These are phyloP conservation scores for Xylariaceae sp. DNA, from an alignment of 2,329 filamentous ascomycete genomes.

Conservation along the genomic window DNA sequence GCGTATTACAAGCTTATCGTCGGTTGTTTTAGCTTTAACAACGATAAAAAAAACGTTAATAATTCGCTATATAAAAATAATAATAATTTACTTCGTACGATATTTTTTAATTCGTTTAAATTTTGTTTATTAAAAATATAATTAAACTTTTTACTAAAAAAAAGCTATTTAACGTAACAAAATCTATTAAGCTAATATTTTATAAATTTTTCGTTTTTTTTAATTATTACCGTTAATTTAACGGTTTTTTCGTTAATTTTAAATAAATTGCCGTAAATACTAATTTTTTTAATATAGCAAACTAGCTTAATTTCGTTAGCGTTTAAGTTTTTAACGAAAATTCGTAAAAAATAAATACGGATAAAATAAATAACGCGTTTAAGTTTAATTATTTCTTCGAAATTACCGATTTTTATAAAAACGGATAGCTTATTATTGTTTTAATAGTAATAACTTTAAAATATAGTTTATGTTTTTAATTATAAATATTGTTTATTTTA, in stretches of 20 bases:
- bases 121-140: neutral
- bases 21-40: neutral
- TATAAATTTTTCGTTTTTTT: neutral
- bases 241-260: too few relatives aligned
- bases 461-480: too few relatives aligned
- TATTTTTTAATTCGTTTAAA: neutral
- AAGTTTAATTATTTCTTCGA: neutral
- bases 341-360: too few relatives aligned
- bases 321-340: too few relatives aligned
- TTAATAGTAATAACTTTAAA: too few relatives aligned
- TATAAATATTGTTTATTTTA: too few relatives aligned
- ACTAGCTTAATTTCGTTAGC: too few relatives aligned
- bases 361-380: neutral
- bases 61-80: neutral
- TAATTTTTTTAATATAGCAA: too few relatives aligned
- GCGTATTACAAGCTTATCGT: neutral
- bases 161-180: neutral
- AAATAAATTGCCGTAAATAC: too few relatives aligned
- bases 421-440: neutral
- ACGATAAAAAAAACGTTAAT: neutral
- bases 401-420: neutral
- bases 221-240: too few relatives aligned
- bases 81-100: neutral
- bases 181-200: neutral
- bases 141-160: neutral